Percentiles rank a stretch among this genome's conserved stretches.
These are phyloP conservation scores for Coemansia umbellata DNA, from an alignment of 192 early-diverging fungal species.

Conservation along the genomic window DNA sequence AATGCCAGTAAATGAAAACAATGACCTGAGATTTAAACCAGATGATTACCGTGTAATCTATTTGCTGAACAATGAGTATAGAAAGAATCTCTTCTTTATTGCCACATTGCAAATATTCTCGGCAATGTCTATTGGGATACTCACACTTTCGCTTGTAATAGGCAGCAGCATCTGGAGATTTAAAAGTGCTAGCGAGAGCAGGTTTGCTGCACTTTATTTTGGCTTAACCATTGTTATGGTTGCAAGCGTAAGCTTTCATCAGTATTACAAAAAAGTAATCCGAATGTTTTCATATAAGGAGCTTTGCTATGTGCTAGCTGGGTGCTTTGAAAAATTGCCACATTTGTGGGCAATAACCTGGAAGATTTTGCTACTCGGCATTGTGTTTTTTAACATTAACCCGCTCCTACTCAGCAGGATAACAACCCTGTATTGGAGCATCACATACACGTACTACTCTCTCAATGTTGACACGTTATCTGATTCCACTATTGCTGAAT, in stretches of 20 bases:
- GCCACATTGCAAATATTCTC: not conserved
- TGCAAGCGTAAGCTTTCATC: not conserved
- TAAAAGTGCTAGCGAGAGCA: not conserved
- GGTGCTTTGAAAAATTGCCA: not conserved
- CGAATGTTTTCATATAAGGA: not conserved
- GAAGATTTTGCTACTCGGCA: not conserved
- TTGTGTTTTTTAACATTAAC: not conserved
- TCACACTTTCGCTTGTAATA: not conserved
- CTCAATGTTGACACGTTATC: not conserved
- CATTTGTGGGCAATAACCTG: not conserved
- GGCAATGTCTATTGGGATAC: not conserved
- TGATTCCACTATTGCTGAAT: not conserved
- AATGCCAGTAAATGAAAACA: too few relatives aligned
- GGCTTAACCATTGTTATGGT: not conserved
- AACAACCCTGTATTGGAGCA: not conserved
- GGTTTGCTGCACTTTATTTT: not conserved
- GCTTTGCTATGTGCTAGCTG: not conserved
- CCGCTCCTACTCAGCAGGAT: not conserved
- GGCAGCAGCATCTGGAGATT: not conserved
- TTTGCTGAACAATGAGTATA: not conserved
- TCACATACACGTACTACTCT: not conserved
- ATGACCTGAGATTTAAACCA: too few relatives aligned
- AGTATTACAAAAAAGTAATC: too few relatives aligned
- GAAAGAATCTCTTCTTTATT: not conserved
- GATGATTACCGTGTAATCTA: not conserved